These are phyloP conservation scores for Austropuccinia psidii DNA, from an alignment of 1,284 basidiomycete genomes.

Conservation along the genomic window DNA sequence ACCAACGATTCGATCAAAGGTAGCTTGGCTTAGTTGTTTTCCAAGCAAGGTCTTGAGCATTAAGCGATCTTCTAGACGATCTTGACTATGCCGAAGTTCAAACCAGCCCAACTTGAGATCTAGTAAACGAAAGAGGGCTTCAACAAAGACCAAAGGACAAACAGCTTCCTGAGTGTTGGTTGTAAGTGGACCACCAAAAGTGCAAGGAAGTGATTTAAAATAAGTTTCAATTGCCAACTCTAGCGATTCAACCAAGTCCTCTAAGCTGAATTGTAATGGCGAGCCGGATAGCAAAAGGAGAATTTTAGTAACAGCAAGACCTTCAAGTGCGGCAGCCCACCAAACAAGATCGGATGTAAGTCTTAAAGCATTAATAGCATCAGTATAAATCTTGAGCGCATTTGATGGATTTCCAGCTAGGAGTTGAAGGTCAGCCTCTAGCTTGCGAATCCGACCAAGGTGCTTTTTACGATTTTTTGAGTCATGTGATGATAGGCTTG, in stretches of 20 bases:
- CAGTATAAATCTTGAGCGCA: slow-evolving; percentile 15
- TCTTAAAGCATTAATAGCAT: slow-evolving; percentile 4
- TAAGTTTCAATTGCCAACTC: slow-evolving; percentile 20
- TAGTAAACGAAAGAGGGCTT: slow-evolving; percentile 13
- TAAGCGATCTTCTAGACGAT: background rate
- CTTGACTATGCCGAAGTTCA: background rate
- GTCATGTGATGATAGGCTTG: background rate
- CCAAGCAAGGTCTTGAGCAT: background rate
- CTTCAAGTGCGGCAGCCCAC: slow-evolving; percentile 26
- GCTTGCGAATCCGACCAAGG: slow-evolving; percentile 18
- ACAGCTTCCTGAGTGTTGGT: slow-evolving; percentile 3
- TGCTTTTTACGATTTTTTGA: slow-evolving; percentile 14
- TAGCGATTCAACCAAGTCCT: slow-evolving; percentile 9
- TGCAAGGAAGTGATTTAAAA: slow-evolving; percentile 11
- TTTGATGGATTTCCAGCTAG: slow-evolving; percentile 4
- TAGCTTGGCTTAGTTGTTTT: background rate
- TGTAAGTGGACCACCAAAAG: background rate
- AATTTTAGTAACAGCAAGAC: slow-evolving; percentile 12
- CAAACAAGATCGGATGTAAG: slow-evolving; percentile 5
- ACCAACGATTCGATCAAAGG: background rate
- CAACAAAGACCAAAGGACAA: slow-evolving; percentile 13
- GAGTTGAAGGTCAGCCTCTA: slow-evolving; percentile 25
- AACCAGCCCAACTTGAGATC: background rate
- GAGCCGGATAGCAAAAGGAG: background rate
- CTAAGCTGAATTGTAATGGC: background rate